Conservation (phyloP, 2,329 filamentous ascomycete genomes). For the Trichoderma guizhouense region DNA sequence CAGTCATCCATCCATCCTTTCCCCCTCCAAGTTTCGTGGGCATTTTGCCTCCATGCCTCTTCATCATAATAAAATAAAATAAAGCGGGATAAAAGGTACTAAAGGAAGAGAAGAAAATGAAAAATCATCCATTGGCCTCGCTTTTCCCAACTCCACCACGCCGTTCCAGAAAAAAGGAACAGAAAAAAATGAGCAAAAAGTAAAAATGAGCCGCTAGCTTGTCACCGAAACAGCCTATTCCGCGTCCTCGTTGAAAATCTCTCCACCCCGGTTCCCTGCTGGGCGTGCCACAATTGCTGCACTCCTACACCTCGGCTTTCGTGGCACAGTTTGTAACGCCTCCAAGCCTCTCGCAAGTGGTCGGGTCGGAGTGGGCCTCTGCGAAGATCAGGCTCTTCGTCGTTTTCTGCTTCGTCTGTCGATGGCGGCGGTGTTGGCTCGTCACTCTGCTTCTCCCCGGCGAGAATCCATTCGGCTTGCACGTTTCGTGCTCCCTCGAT, state of each 20-base stretch:
- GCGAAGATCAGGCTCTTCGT: conserved; percentile 33
- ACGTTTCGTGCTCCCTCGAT: conserved; percentile 69
- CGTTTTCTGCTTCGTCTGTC: conserved; percentile 29
- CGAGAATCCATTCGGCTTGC: conserved; percentile 67
- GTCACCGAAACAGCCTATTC: conserved; percentile 50
- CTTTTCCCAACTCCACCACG: not conserved
- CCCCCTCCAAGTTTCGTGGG: not conserved
- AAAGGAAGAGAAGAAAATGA: not conserved
- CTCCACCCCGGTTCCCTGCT: conserved; percentile 58
- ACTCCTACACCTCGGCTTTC: conserved; percentile 63
- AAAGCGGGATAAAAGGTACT: not conserved
- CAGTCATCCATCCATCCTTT: not conserved
- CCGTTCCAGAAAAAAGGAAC: not conserved
- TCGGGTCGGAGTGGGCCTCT: conserved; percentile 66
- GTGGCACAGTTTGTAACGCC: conserved; percentile 61
- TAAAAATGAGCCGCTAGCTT: not conserved
- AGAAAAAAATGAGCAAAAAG: not conserved
- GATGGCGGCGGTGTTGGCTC: conserved; percentile 43
- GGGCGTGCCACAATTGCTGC: conserved; percentile 58
- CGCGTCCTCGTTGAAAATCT: conserved; percentile 55
- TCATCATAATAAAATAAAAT: not conserved
- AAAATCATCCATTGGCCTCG: not conserved
- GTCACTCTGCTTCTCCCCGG: conserved; percentile 56
- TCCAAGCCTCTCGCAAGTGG: conserved; percentile 69
- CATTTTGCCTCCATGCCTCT: not conserved